Evolutionary conservation across 2,329 filamentous ascomycete genomes (phyloP), one percentile per base, ranked within the genome.

Genomic region (Akanthomyces muscarius): DNA sequence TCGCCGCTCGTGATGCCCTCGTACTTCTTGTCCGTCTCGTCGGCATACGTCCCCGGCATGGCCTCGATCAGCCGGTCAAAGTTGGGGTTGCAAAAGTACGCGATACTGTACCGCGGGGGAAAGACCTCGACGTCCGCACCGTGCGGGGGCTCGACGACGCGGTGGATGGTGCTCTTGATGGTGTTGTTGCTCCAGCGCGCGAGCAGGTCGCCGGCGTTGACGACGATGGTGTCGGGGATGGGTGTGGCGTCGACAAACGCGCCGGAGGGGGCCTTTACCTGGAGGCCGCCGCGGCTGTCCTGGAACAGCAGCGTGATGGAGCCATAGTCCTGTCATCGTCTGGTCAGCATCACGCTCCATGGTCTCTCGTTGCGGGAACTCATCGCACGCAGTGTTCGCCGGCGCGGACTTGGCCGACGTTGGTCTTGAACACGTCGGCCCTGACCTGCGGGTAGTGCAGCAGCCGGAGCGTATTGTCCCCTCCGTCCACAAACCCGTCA

Each of bases 181-280:
- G 85, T 89, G 71, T 96, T 91, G 71, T 97, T 97, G 66, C 89
- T 91, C 93, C 92, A 97, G 59, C 92, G 82, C 1, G 91, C 89
- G 56, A 97, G 79, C 68, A 97, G 73, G 72, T 97, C 93, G 1
- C 92, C 93, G 0, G 92, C 92, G 71, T 97, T 97, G 67, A 97
- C 85, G 13, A 97, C 91, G 47, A 95, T 89, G 0, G 91, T 92
- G 61, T 87, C 88, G 42, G 86, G 81, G 64, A 96, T 94, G 0
- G 93, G 92, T 7, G 85, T 91, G 1, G 91, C 93, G 70, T 97
- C 86, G 45, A 97, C 86, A 70, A 93, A 97, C 0, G 82, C 85
- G 2, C 90, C 91, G 47, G 84, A 88, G 0, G 92, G 91, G 55
- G 87, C 89, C 69, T 86, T 83, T 23, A 84, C 82, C 71, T 86